A percentile compares a stretch with the other conserved stretches of the same genome.
phyloP scores from a whole-genome alignment of 2,329 filamentous ascomycete species.

The Pestalotiopsis sp. region DNA sequence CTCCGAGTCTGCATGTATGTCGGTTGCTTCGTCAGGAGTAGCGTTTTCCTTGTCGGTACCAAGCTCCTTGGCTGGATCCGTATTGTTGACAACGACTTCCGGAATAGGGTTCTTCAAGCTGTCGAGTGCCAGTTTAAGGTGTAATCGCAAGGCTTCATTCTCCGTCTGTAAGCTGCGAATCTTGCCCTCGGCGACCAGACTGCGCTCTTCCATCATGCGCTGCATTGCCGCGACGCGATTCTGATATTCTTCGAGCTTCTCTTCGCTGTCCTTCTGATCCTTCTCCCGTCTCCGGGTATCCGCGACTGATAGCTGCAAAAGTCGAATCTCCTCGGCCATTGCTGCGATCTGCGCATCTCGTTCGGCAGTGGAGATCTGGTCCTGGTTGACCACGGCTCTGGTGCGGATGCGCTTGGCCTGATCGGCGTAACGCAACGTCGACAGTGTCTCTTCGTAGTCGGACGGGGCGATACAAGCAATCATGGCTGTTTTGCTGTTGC shows the following conservation, averaged over 20 bases:
- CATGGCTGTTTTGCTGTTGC: conserved; percentile 99
- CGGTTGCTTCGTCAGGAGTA: conserved; percentile 18
- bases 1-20: conserved; percentile 25
- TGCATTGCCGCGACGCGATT: conserved; percentile 88
- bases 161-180: conserved; percentile 87
- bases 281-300: conserved; percentile 71
- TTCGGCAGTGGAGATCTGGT: conserved; percentile 88
- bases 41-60: conserved; percentile 36
- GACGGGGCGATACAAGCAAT: conserved; percentile 95
- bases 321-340: conserved; percentile 94
- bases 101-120: conserved; percentile 93
- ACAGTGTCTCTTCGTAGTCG: conserved; percentile 96
- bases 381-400: conserved; percentile 92
- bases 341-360: conserved; percentile 90
- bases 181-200: conserved; percentile 89
- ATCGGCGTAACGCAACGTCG: conserved; percentile 93
- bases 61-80: conserved; percentile 25
- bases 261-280: conserved; percentile 72
- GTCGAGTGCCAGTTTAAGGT: conserved; percentile 83
- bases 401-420: conserved; percentile 98
- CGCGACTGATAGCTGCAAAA: conserved; percentile 75
- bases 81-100: conserved; percentile 42
- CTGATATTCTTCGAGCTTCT: conserved; percentile 93
- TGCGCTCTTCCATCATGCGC: conserved; percentile 92
- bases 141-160: conserved; percentile 85